phyloP scores from a whole-genome alignment of 352 stramenopile species.

The Phytophthora idaei region DNA sequence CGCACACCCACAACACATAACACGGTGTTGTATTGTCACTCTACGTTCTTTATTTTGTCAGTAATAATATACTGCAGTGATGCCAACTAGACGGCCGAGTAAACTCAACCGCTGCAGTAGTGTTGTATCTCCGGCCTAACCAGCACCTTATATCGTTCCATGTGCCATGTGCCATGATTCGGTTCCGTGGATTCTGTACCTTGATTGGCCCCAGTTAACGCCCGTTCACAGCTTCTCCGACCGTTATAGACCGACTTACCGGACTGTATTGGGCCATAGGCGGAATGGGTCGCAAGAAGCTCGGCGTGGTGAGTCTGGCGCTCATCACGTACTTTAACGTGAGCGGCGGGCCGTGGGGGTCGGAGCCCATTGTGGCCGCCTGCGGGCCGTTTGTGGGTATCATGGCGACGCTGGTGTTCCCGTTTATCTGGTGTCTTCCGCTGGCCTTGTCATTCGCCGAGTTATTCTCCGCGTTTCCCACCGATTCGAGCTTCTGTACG shows the following conservation, averaged over 20 bases:
- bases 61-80: no score
- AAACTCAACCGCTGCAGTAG: no score
- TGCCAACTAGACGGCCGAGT: no score
- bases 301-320: slow-evolving; percentile 67
- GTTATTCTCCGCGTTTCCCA: slow-evolving; percentile 74
- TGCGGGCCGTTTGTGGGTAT: slow-evolving; percentile 84
- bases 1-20: no score
- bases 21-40: no score
- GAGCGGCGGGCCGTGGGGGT: slow-evolving; percentile 93
- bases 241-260: not conserved
- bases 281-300: slow-evolving; percentile 50
- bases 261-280: slow-evolving; percentile 9
- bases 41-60: no score
- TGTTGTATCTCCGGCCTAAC: no score
- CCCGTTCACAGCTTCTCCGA: not conserved
- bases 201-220: slow-evolving; percentile 1
- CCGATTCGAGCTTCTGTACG: slow-evolving; percentile 73
- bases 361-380: slow-evolving; percentile 91
- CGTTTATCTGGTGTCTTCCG: slow-evolving; percentile 72
- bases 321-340: slow-evolving; percentile 93
- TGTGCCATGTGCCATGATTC: not conserved
- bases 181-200: not conserved
- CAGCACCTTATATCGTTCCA: no score
- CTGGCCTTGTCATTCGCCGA: slow-evolving; percentile 73
- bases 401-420: slow-evolving; percentile 63